Percentiles rank a stretch among this genome's conserved stretches.
phyloP scores from a whole-genome alignment of 1,139 yeast species.

The Pichia sp. region DNA sequence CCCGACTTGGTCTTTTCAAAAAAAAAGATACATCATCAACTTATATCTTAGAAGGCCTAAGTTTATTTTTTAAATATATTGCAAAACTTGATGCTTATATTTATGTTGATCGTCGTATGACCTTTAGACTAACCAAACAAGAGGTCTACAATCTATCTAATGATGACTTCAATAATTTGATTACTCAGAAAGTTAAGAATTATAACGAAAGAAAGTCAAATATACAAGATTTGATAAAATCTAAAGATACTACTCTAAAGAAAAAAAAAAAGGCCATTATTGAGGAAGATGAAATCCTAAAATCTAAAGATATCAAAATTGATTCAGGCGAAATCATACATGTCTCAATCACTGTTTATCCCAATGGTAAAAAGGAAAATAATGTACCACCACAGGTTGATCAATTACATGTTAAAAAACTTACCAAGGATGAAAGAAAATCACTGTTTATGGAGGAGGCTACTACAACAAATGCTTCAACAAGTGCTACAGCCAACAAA shows the following conservation, averaged over 20 bases:
- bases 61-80: neutral
- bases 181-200: neutral
- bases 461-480: neutral
- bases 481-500: neutral
- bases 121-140: neutral
- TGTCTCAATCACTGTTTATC: constrained; percentile 13
- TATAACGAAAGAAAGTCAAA: neutral
- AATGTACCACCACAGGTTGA: neutral
- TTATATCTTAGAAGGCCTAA: neutral
- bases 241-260: neutral
- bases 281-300: constrained; percentile 4
- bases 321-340: constrained; percentile 4
- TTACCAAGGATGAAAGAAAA: constrained; percentile 11
- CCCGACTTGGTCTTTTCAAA: neutral
- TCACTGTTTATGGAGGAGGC: constrained; percentile 6
- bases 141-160: neutral
- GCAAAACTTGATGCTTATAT: neutral
- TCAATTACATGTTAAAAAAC: neutral
- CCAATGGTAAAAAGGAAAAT: constrained; percentile 12
- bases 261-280: neutral
- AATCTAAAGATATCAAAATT: constrained; percentile 3
- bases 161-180: neutral
- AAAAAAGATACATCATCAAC: neutral
- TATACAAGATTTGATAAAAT: neutral
- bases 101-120: neutral